Base-by-base conservation (phyloP, 2,329 filamentous ascomycete genomes). In the Fonsecaea pedrosoi region DNA sequence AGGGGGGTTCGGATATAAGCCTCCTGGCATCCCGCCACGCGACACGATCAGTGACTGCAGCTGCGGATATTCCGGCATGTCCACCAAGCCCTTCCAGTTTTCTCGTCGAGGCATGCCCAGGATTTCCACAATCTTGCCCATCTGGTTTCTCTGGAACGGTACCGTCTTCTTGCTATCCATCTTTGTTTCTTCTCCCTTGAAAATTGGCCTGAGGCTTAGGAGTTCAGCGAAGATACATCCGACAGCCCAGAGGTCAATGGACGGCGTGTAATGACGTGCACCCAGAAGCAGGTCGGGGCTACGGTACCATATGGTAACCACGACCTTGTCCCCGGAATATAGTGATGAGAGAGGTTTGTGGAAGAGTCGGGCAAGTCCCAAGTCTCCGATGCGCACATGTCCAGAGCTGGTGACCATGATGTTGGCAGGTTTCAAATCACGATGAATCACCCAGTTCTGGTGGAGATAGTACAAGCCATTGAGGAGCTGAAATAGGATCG, bases 221-320 rank as follows among this genome's bases (percentile, higher is more conserved):
- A 99, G 83, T 78, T 99, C 95, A 1, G 95, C 95, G 75, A 99
- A 98, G 74, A 99, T 99, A 78, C 95, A 99, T 0, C 95, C 95
- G 0, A 99, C 89, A 2, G 95, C 95, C 95, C 95, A 99, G 78
- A 98, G 89, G 78, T 99, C 95, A 71, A 99, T 92, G 25, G 95
- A 94, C 0, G 95, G 94, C 0, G 95, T 98, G 80, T 99, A 99
- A 78, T 99, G 95, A n/a, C 92, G 87, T 58, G 90, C 92, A 1
- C 95, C 95, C 2, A 99, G 87, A 1, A 99, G 87, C 3, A 99
- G 85, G 78, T 99, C 95, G 0, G 95, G 95, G 0, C 95, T 95
- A 25, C 95, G 92, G 75, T 99, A 99, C 95, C 95, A 99, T 70
- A 99, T 99, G 0, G 95, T 99, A 13, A 99, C 95, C 60, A 99